phyloP scores from a whole-genome alignment of 2,329 filamentous ascomycete genomes.

The Cladorrhinum sp. region DNA sequence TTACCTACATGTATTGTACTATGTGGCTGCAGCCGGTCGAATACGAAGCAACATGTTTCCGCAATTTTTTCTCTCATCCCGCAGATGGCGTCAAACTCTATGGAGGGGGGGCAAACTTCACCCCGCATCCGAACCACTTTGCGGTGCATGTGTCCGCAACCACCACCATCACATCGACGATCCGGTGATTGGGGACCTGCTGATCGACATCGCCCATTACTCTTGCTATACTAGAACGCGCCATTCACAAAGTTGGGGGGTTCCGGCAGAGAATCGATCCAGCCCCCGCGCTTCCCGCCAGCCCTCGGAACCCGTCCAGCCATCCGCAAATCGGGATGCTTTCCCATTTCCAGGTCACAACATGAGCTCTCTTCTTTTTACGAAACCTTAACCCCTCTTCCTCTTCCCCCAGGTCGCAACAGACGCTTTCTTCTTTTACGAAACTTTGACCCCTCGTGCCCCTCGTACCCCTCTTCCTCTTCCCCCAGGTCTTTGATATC shows the following conservation, averaged over 20 bases:
- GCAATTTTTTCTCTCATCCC: not conserved
- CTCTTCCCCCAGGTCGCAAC: too few relatives aligned
- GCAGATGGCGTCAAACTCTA: not conserved
- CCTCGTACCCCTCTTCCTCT: too few relatives aligned
- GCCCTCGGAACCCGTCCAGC: not conserved
- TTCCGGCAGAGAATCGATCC: not conserved
- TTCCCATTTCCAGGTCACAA: not conserved
- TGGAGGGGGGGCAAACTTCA: not conserved
- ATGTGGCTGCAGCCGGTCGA: too few relatives aligned
- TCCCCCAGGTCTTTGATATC: too few relatives aligned
- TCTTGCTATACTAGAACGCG: too few relatives aligned
- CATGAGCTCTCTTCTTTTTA: too few relatives aligned
- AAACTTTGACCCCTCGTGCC: not conserved
- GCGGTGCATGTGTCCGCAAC: not conserved
- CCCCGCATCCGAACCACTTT: not conserved
- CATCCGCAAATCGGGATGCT: not conserved
- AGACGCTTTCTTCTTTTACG: not conserved
- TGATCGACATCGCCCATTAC: too few relatives aligned
- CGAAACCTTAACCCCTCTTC: not conserved
- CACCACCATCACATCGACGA: not conserved
- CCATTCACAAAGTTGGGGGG: too few relatives aligned
- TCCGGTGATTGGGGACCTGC: too few relatives aligned
- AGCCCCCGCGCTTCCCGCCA: not conserved
- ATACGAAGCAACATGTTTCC: not conserved
- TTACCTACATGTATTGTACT: too few relatives aligned